These are phyloP conservation scores for Hortiboletus campestris DNA, from an alignment of 768 basidiomycete species.

Conservation along the genomic window DNA sequence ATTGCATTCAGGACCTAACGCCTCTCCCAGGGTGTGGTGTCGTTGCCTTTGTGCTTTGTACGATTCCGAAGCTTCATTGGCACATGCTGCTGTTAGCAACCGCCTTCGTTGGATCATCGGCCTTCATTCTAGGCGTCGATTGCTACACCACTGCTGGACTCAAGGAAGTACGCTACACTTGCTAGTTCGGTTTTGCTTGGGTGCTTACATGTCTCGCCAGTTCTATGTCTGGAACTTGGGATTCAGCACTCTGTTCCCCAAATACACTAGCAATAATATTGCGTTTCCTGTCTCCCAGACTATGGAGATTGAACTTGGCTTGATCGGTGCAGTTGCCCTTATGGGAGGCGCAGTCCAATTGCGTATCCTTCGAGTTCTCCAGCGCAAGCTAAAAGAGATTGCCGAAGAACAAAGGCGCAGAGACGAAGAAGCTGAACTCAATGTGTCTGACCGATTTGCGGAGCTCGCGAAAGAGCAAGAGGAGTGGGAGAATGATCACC, in stretches of 20 bases:
- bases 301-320: slow-evolving; percentile 91
- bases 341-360: slow-evolving; percentile 91
- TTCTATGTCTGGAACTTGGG: slow-evolving; percentile 97
- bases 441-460: slow-evolving; percentile 68
- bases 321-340: slow-evolving; percentile 78
- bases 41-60: slow-evolving; percentile 77
- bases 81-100: slow-evolving; percentile 85
- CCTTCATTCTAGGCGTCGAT: slow-evolving; percentile 91
- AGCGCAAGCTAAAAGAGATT: slow-evolving; percentile 77
- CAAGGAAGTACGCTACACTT: slow-evolving; percentile 67
- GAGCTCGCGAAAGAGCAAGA: slow-evolving; percentile 66
- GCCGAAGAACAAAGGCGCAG: slow-evolving; percentile 67
- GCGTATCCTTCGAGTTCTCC: slow-evolving; percentile 77
- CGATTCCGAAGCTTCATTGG: slow-evolving; percentile 84
- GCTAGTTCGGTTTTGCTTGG: not conserved
- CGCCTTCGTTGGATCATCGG: slow-evolving; percentile 85
- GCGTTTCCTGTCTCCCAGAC: slow-evolving; percentile 82
- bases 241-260: slow-evolving; percentile 76
- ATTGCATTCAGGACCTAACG: slow-evolving; percentile 15
- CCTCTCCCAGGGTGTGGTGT: slow-evolving; percentile 58
- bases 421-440: slow-evolving; percentile 73
- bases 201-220: slow-evolving; percentile 39
- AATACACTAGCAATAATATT: slow-evolving; percentile 63
- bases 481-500: slow-evolving; percentile 88
- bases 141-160: slow-evolving; percentile 90